Percentiles rank a stretch among this genome's conserved stretches.
Conservation (phyloP, 1,284 basidiomycete species). For the Fomitopsis schrenkii region DNA sequence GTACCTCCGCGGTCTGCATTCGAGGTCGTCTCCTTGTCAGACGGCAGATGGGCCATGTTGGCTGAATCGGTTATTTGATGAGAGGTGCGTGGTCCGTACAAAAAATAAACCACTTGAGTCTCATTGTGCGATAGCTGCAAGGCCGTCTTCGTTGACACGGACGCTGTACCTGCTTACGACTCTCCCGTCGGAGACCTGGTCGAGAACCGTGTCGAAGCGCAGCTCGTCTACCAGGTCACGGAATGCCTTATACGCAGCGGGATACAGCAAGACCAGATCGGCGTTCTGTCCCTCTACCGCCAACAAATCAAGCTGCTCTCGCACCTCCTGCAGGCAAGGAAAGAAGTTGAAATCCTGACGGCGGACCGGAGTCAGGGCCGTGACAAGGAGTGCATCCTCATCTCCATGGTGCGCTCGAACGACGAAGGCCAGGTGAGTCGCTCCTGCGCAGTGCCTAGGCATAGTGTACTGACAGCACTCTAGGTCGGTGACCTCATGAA, state of each 20-base stretch:
- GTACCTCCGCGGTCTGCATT: constrained; percentile 40
- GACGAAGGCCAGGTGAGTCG: constrained; percentile 60
- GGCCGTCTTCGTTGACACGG: constrained; percentile 93
- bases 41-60: constrained; percentile 52
- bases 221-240: constrained; percentile 58
- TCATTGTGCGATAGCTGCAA: constrained; percentile 52
- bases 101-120: not conserved
- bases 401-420: constrained; percentile 91
- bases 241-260: constrained; percentile 66
- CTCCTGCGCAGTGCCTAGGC: not conserved
- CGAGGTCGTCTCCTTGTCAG: constrained; percentile 18
- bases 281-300: constrained; percentile 88
- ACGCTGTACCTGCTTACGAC: constrained; percentile 71
- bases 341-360: constrained; percentile 83
- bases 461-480: constrained; percentile 7
- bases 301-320: constrained; percentile 91
- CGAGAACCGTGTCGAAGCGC: constrained; percentile 84
- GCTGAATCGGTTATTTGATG: constrained; percentile 64
- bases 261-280: constrained; percentile 69
- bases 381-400: constrained; percentile 93
- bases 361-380: constrained; percentile 95
- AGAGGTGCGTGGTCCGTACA: constrained; percentile 41
- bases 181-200: constrained; percentile 84
- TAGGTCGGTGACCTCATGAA: constrained; percentile 90
- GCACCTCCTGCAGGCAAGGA: constrained; percentile 46